Conservation (phyloP, 768 basidiomycete species). For the Lactarius sp. region DNA sequence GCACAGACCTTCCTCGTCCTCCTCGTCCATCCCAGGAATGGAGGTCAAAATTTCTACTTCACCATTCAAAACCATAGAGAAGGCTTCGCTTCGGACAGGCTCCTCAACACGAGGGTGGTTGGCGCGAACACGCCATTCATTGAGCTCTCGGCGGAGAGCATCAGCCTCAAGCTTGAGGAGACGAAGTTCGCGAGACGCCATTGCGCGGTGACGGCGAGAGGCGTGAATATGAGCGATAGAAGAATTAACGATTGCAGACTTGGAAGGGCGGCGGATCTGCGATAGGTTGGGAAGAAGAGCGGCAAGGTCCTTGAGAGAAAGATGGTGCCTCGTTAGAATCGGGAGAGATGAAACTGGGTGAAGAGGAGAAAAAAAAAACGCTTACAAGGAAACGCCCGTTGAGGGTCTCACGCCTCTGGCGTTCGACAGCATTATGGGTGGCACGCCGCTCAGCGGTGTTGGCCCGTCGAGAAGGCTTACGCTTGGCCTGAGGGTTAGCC, state of each 20-base stretch:
- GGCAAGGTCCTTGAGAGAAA: slow-evolving; percentile 70
- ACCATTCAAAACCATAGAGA: slow-evolving; percentile 62
- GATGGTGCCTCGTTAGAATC: background rate
- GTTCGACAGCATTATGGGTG: slow-evolving; percentile 96
- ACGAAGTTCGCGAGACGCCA: slow-evolving; percentile 80
- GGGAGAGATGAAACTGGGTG: slow-evolving; percentile 9
- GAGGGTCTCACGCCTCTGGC: slow-evolving; percentile 86
- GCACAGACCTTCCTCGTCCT: slow-evolving; percentile 45
- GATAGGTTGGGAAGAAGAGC: slow-evolving; percentile 87
- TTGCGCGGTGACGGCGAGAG: slow-evolving; percentile 72
- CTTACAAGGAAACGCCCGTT: slow-evolving; percentile 87
- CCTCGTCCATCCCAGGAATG: slow-evolving; percentile 50
- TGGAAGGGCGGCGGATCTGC: slow-evolving; percentile 88
- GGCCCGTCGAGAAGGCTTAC: slow-evolving; percentile 82
- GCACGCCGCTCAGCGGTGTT: slow-evolving; percentile 96
- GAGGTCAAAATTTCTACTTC: slow-evolving; percentile 60
- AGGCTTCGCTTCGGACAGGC: slow-evolving; percentile 65
- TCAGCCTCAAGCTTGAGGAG: slow-evolving; percentile 76
- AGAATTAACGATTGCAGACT: slow-evolving; percentile 95
- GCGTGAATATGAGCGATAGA: slow-evolving; percentile 86
- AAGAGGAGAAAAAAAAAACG: slow-evolving; percentile 8
- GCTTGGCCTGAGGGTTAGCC: slow-evolving; percentile 46
- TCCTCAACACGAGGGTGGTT: slow-evolving; percentile 70
- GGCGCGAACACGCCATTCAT: slow-evolving; percentile 84
- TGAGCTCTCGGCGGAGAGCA: slow-evolving; percentile 83